Conservation (phyloP, 352 stramenopile species). For the Phytophthora ohioensis region DNA sequence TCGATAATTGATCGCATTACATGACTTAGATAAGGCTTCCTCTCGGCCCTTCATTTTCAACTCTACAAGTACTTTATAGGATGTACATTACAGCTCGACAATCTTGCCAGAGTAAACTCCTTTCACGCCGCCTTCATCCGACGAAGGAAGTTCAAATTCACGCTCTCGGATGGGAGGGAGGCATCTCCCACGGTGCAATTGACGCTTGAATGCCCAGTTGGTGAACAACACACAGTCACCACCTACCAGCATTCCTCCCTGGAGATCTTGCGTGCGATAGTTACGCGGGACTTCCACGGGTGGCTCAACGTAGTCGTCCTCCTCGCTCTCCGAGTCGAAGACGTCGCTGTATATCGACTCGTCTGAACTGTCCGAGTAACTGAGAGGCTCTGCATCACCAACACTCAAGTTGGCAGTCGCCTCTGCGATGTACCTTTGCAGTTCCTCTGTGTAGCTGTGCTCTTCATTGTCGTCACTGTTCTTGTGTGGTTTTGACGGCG, state of each 20-base stretch:
- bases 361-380: constrained; percentile 16
- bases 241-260: constrained; percentile 34
- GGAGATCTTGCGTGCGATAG: constrained; percentile 41
- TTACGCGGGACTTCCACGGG: constrained; percentile 34
- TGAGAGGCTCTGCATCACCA: constrained; percentile 9
- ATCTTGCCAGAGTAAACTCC: constrained; percentile 30
- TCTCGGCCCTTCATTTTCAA: constrained; percentile 14
- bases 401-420: constrained; percentile 21
- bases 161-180: constrained; percentile 36
- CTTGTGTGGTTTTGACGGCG: background rate
- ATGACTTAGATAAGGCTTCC: constrained; percentile 5
- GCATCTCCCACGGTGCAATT: constrained; percentile 10
- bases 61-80: constrained; percentile 1
- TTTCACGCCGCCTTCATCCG: constrained; percentile 2
- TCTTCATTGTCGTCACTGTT: background rate
- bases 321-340: constrained; percentile 2
- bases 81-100: constrained; percentile 24
- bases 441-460: constrained; percentile 21
- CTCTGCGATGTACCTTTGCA: constrained; percentile 28
- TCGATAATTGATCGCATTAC: background rate
- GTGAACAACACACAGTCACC: constrained; percentile 39
- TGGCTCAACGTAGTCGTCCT: constrained; percentile 26
- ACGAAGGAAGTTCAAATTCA: constrained; percentile 1
- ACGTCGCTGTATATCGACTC: background rate
- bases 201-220: constrained; percentile 40